Evolutionary conservation across 2,329 filamentous ascomycete species (phyloP).

Genomic region (Sporothrix mexicana): DNA sequence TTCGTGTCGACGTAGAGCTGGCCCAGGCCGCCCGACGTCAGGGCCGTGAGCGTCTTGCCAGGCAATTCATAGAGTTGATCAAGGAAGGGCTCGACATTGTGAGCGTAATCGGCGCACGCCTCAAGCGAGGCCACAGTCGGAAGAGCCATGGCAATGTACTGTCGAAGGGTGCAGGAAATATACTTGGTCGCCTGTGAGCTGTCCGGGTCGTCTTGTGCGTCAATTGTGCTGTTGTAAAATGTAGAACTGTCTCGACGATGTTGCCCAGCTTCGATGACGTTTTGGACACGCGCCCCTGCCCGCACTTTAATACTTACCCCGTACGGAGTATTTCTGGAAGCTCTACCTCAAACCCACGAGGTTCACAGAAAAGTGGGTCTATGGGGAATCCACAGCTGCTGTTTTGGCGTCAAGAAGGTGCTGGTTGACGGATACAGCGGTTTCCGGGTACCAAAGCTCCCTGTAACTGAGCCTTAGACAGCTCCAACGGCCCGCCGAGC

Average conservation of each 20-base stretch:
- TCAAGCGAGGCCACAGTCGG: constrained; percentile 71
- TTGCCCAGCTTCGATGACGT: not conserved
- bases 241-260: not conserved
- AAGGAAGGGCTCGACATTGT: constrained; percentile 76
- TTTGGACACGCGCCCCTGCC: constrained; percentile 27
- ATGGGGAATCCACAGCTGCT: constrained; percentile 20
- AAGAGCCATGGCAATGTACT: constrained; percentile 65
- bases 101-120: constrained; percentile 77
- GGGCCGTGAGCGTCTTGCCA: constrained; percentile 63
- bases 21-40: constrained; percentile 55
- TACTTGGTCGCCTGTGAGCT: not conserved
- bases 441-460: too few species aligned
- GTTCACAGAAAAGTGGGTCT: constrained; percentile 20
- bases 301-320: constrained; percentile 25
- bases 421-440: constrained; percentile 1
- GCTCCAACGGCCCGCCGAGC: not conserved
- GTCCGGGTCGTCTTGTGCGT: not conserved
- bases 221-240: not conserved
- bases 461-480: too few species aligned
- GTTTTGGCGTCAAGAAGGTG: not conserved
- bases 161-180: not conserved
- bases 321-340: constrained; percentile 24
- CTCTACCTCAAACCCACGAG: not conserved
- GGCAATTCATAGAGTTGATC: constrained; percentile 74
- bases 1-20: constrained; percentile 81